These are phyloP conservation scores for Anastatica hierochuntica DNA, from an alignment of 345 rosid genomes.

Conservation along the genomic window DNA sequence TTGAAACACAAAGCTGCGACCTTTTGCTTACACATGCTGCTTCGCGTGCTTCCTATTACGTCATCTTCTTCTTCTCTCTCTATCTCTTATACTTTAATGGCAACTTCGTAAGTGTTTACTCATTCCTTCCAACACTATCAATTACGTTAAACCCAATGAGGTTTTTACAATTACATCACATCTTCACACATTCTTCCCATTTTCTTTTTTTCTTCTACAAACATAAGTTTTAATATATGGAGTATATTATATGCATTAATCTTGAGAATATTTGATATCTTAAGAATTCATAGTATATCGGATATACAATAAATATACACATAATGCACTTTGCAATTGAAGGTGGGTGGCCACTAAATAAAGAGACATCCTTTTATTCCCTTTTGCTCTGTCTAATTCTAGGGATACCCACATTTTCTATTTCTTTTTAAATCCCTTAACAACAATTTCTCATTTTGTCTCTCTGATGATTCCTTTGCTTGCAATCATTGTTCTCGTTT, in stretches of 20 bases:
- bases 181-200: too few relatives aligned
- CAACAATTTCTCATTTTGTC: slow-evolving; percentile 9
- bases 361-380: slow-evolving; percentile 44
- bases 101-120: too few relatives aligned
- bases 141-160: too few relatives aligned
- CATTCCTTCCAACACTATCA: too few relatives aligned
- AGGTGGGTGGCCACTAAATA: slow-evolving; percentile 32
- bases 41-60: slow-evolving; percentile 47
- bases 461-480: slow-evolving; percentile 24
- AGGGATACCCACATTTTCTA: slow-evolving; percentile 19
- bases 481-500: slow-evolving; percentile 30
- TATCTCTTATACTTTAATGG: too few relatives aligned
- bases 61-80: slow-evolving; percentile 30
- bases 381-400: slow-evolving; percentile 31
- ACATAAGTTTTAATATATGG: too few relatives aligned
- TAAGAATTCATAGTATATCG: background rate
- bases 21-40: slow-evolving; percentile 17
- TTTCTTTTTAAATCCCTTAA: slow-evolving; percentile 8
- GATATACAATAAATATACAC: background rate
- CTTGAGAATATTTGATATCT: background rate
- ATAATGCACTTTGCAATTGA: slow-evolving; percentile 3
- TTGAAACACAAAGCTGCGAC: slow-evolving; percentile 33
- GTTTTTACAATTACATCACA: too few relatives aligned
- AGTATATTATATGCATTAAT: too few relatives aligned
- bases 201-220: too few relatives aligned